Evolutionary conservation across 345 rosid genomes (phyloP).

Genomic region (Erodium maritimum): DNA sequence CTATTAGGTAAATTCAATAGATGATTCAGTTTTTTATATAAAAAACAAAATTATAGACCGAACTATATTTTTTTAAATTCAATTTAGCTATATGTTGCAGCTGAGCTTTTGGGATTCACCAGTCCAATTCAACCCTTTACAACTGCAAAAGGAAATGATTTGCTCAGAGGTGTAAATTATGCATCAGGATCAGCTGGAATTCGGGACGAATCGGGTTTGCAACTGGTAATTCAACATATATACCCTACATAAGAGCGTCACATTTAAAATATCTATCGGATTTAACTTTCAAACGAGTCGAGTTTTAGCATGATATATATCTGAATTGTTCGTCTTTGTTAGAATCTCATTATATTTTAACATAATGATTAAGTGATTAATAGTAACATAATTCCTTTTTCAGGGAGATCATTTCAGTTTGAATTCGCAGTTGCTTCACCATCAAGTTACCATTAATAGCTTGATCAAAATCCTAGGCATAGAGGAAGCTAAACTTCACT

Average conservation of each 20-base stretch:
- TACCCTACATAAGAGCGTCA: too few species aligned
- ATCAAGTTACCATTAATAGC: conserved; percentile 8
- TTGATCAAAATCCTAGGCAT: conserved; percentile 6
- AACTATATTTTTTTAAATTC: too few species aligned
- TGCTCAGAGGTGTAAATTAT: conserved; percentile 31
- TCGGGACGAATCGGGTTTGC: conserved; percentile 23
- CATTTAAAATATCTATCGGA: not conserved
- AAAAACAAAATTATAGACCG: too few species aligned
- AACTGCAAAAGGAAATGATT: conserved; percentile 4
- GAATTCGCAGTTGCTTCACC: conserved; percentile 25
- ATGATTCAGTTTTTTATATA: too few species aligned
- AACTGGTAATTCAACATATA: conserved; percentile 9
- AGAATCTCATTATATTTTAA: too few species aligned
- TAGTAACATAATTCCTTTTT: not conserved
- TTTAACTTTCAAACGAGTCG: too few species aligned
- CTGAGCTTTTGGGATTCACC: conserved; percentile 20
- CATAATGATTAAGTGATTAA: too few species aligned
- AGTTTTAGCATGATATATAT: too few species aligned
- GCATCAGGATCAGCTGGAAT: conserved; percentile 43
- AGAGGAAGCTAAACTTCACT: not conserved
- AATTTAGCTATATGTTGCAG: conserved; percentile 17
- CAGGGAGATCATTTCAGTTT: conserved; percentile 44
- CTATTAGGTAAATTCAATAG: too few species aligned
- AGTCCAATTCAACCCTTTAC: conserved; percentile 24
- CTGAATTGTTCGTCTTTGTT: too few species aligned